Conservation (phyloP, 352 stramenopile species). For the Globisporangium nunn region DNA sequence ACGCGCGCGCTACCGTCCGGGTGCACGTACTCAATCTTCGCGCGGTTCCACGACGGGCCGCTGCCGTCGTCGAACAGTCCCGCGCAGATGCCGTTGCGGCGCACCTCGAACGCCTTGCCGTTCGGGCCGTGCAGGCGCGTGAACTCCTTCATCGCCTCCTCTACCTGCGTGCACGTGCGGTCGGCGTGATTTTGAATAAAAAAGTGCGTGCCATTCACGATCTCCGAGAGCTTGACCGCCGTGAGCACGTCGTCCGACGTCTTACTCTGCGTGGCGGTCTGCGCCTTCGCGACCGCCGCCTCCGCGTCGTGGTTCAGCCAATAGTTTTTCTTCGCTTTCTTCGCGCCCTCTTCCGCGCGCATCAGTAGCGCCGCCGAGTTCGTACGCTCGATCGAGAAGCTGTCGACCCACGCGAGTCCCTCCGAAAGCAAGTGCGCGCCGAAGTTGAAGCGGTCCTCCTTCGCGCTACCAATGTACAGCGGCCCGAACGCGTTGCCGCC, state of each 20-base stretch:
- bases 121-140: constrained; percentile 82
- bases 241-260: constrained; percentile 63
- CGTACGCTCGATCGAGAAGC: constrained; percentile 91
- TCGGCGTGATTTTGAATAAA: constrained; percentile 91
- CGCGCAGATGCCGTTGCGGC: constrained; percentile 86
- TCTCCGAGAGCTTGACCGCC: constrained; percentile 90
- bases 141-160: constrained; percentile 93
- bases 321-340: constrained; percentile 91
- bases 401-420: constrained; percentile 91
- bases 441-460: constrained; percentile 84
- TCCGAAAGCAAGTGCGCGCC: constrained; percentile 88
- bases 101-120: constrained; percentile 88
- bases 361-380: constrained; percentile 64
- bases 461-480: constrained; percentile 58
- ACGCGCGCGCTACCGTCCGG: constrained; percentile 64
- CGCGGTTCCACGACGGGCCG: constrained; percentile 92
- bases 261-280: constrained; percentile 29
- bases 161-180: constrained; percentile 81
- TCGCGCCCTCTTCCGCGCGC: constrained; percentile 81
- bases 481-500: constrained; percentile 88
- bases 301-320: constrained; percentile 87
- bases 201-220: constrained; percentile 90
- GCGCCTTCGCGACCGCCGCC: constrained; percentile 37
- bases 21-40: constrained; percentile 81
- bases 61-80: constrained; percentile 95